A percentile compares a stretch with the other conserved stretches of the same genome.
Evolutionary conservation across 176 grass and related monocot genomes (phyloP).

Genomic region (Oryza brachyantha): DNA sequence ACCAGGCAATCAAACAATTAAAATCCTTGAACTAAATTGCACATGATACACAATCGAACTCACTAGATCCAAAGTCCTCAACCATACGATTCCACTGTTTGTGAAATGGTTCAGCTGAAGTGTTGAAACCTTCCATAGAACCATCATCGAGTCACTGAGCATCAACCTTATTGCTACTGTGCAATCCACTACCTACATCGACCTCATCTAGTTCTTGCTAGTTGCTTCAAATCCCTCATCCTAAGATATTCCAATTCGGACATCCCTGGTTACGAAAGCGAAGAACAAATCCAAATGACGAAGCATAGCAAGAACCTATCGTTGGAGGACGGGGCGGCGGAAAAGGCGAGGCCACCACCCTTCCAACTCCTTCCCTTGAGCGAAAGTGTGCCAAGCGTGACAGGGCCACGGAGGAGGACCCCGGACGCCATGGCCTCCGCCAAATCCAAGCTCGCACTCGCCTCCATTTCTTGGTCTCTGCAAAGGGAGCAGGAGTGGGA

Average conservation of each 20-base stretch:
- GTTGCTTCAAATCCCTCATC: background rate
- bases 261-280: background rate
- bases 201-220: background rate
- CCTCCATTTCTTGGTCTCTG: too few species aligned
- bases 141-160: too few species aligned
- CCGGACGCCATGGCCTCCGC: background rate
- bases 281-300: background rate
- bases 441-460: conserved; percentile 28
- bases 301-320: conserved; percentile 28
- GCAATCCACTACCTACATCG: background rate
- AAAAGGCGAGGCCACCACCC: conserved; percentile 10
- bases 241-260: too few species aligned
- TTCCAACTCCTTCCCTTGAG: background rate
- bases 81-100: background rate
- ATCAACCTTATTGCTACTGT: background rate
- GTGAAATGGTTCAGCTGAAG: too few species aligned
- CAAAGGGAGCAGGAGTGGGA: too few species aligned
- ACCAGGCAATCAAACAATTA: too few species aligned
- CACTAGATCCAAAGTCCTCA: background rate
- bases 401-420: conserved; percentile 2
- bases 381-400: background rate
- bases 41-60: background rate
- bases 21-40: too few species aligned
- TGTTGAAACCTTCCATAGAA: too few species aligned
- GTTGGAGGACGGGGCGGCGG: conserved; percentile 35